Conservation (phyloP, 2,329 filamentous ascomycete species). For the Hymenoscyphus salicellus region DNA sequence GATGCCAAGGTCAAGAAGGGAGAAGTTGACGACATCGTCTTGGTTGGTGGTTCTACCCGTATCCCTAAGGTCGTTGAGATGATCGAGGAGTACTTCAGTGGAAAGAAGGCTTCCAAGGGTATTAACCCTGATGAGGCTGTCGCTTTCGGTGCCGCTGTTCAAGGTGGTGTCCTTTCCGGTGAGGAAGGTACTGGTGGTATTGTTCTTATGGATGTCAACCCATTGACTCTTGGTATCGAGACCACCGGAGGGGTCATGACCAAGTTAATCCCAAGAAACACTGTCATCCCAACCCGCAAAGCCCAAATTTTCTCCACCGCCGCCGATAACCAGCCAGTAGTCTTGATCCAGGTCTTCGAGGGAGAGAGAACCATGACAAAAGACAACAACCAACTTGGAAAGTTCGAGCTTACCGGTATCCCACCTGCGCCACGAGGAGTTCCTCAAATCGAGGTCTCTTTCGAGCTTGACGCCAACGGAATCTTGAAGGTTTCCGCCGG, state of each 20-base stretch:
- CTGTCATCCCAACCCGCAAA: conserved; percentile 92
- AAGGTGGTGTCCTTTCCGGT: conserved; percentile 90
- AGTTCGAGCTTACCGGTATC: conserved; percentile 96
- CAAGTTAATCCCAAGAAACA: conserved; percentile 92
- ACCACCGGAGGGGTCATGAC: conserved; percentile 98
- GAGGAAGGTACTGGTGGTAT: conserved; percentile 77
- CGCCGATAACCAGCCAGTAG: conserved; percentile 93
- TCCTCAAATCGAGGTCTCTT: conserved; percentile 96
- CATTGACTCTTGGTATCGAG: conserved; percentile 93
- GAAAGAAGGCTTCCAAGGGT: conserved; percentile 98
- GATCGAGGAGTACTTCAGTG: conserved; percentile 90
- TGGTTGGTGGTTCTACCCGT: conserved; percentile 97
- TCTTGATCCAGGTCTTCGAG: conserved; percentile 93
- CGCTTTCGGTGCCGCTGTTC: conserved; percentile 93
- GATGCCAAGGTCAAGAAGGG: conserved; percentile 96
- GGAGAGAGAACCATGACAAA: conserved; percentile 92
- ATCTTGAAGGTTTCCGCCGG: conserved; percentile 94
- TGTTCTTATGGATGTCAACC: conserved; percentile 97
- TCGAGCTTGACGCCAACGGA: conserved; percentile 97
- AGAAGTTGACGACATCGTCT: conserved; percentile 93
- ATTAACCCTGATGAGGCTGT: conserved; percentile 99
- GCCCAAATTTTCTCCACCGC: conserved; percentile 97
- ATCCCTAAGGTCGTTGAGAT: conserved; percentile 95
- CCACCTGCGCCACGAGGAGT: conserved; percentile 92
- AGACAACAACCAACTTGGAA: conserved; percentile 95